A percentile compares a stretch with the other conserved stretches of the same genome.
Conservation (phyloP, 805 yeast genomes). For the Metschnikowia chrysomelidarum region DNA sequence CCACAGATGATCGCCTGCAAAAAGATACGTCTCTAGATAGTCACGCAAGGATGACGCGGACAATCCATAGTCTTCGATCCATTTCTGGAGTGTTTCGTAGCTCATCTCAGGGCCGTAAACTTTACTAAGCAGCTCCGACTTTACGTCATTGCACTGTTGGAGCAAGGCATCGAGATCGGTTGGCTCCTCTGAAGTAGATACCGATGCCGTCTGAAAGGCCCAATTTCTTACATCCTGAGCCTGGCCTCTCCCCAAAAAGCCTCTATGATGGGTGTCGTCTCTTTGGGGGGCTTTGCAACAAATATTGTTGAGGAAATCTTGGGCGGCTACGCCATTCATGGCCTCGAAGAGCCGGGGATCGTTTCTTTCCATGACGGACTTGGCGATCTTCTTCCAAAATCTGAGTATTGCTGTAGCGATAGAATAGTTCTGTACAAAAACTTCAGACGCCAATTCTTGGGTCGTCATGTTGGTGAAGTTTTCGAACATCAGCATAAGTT, state of each 20-base stretch:
- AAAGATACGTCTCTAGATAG: slow-evolving; percentile 8
- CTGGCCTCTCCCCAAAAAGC: too few species aligned
- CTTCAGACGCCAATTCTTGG: slow-evolving; percentile 3
- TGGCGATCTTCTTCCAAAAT: slow-evolving; percentile 5
- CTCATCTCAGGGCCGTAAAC: slow-evolving; percentile 7
- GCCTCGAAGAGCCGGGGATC: not conserved
- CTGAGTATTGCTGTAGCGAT: slow-evolving; percentile 2
- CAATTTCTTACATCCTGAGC: too few species aligned
- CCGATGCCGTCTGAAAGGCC: too few species aligned
- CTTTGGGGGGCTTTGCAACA: too few species aligned
- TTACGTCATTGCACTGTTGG: not conserved
- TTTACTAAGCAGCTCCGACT: not conserved
- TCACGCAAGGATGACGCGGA: slow-evolving; percentile 10
- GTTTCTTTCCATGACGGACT: slow-evolving; percentile 1
- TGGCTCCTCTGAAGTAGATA: too few species aligned
- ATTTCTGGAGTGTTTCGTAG: slow-evolving; percentile 9
- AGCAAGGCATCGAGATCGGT: not conserved
- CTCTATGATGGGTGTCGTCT: too few species aligned
- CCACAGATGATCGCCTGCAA: slow-evolving; percentile 11
- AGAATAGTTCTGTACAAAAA: slow-evolving; percentile 3
- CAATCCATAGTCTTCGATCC: slow-evolving; percentile 11
- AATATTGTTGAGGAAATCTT: slow-evolving; percentile 1
- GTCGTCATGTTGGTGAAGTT: slow-evolving; percentile 3
- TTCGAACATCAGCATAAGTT: slow-evolving; percentile 5
- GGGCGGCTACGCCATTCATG: not conserved